Evolutionary conservation across 768 basidiomycete species (phyloP).

Genomic region (Rhodocollybia butyracea): DNA sequence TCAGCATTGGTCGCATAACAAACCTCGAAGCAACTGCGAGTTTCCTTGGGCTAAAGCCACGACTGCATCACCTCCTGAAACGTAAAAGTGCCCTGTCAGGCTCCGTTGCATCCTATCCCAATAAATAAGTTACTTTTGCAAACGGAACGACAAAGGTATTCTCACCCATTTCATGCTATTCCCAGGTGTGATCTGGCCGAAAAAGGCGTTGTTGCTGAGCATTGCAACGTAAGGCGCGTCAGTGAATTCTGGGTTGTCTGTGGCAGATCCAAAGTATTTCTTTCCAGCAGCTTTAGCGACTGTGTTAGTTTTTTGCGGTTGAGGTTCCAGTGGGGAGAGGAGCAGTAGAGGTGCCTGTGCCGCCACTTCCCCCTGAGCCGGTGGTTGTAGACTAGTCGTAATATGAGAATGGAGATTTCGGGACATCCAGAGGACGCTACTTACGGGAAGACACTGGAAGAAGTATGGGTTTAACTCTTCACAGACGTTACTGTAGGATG

Average conservation of each 20-base stretch:
- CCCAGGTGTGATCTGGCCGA: constrained; percentile 42
- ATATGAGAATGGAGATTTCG: too few species aligned
- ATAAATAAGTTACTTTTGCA: background rate
- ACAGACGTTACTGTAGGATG: too few species aligned
- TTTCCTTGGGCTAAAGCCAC: constrained; percentile 30
- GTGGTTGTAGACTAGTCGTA: background rate
- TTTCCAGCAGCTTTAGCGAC: constrained; percentile 38
- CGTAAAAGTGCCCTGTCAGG: constrained; percentile 30
- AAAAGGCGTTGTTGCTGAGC: constrained; percentile 31
- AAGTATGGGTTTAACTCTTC: constrained; percentile 14
- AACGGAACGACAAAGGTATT: background rate
- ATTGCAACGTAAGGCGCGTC: constrained; percentile 35
- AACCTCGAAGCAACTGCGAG: constrained; percentile 34
- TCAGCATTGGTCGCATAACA: background rate
- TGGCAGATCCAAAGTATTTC: constrained; percentile 46
- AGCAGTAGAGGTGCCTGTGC: background rate
- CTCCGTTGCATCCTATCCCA: constrained; percentile 33
- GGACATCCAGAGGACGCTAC: too few species aligned
- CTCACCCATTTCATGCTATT: constrained; percentile 45
- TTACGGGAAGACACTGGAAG: constrained; percentile 10
- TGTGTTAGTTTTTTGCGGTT: constrained; percentile 24
- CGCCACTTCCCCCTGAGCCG: background rate
- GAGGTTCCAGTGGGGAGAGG: constrained; percentile 3
- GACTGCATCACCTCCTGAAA: constrained; percentile 30
- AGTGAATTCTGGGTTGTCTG: constrained; percentile 42